Percentiles rank a stretch among this genome's conserved stretches.
These are phyloP conservation scores for Thuidium tamariscinum DNA, from an alignment of 225 moss, liverwort and hornwort species.

Conservation along the genomic window DNA sequence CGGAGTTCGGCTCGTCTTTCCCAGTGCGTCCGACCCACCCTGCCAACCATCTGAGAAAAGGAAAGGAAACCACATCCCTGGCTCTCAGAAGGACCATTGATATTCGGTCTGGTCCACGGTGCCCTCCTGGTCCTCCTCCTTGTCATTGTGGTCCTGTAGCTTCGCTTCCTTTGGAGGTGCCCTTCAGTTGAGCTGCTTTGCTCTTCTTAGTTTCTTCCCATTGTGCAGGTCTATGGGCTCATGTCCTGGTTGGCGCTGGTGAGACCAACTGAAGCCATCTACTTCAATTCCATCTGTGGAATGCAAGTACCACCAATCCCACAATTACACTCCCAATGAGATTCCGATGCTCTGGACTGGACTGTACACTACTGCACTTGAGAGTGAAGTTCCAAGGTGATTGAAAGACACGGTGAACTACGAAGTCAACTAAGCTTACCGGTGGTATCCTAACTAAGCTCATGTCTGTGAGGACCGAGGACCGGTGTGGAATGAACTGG, in stretches of 20 bases:
- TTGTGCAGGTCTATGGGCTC: slow-evolving; percentile 62
- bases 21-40: not conserved
- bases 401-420: not conserved
- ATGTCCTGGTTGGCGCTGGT: slow-evolving; percentile 75
- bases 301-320: slow-evolving; percentile 37
- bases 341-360: no score
- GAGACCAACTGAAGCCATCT: slow-evolving; percentile 48
- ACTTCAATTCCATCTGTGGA: slow-evolving; percentile 66
- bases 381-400: not conserved
- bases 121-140: no score
- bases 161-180: not conserved
- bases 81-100: not conserved
- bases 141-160: not conserved
- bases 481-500: not conserved
- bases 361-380: not conserved
- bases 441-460: not conserved
- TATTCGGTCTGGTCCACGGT: no score
- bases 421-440: not conserved
- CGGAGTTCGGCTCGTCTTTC: not conserved
- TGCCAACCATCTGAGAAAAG: not conserved
- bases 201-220: not conserved
- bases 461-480: not conserved
- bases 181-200: not conserved
- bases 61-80: not conserved
- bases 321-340: not conserved